Evolutionary conservation across 192 early-diverging fungal genomes (phyloP), one percentile per base, ranked within the genome.

Genomic region (Gigaspora rosea): DNA sequence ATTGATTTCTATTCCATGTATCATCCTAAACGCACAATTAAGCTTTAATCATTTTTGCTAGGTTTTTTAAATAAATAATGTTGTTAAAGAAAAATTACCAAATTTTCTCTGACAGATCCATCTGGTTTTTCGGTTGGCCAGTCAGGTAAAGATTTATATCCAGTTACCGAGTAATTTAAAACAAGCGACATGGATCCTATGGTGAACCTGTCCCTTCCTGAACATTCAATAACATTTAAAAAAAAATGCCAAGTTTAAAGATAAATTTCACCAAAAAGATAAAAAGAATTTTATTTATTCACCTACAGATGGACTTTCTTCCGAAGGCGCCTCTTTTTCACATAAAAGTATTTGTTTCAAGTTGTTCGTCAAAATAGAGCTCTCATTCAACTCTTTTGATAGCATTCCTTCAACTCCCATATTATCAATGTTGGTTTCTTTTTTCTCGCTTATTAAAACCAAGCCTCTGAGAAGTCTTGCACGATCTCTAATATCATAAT

Each of bases 401-500:
- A 4, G 16, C 41, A 41, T 41, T 41, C 69, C 71, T 33, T 70
- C 64, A 8, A 77, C n/a, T 15, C 66, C 78, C 47, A 15, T 46
- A 46, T 58, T 56, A 11, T 79, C 70, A 49, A 32, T 46, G 10
- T 16, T 16, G 15, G 16, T 20, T 0, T 9, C 49, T 54, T 68
- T 59, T 35, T 61, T 73, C 58, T 47, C 59, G 67, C 48, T 66
- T 20, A 8, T 84, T 71, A 74, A 79, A 77, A 90, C 82, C 18
- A 92, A 77, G 12, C 79, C 86, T 57, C 87, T 86, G 22, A 94
- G 81, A 67, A 95, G 88, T 57, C 98, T 82, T 11, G 94, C 92
- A 13, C 95, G 89, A 75, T 99, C 98, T 27, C 98, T 87, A 3
- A 98, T 91, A 78, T 96, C 95, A 74, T 92, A 97, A 78, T 92